phyloP scores from a whole-genome alignment of 176 grass and related monocot species.

The Juncus inflexus region DNA sequence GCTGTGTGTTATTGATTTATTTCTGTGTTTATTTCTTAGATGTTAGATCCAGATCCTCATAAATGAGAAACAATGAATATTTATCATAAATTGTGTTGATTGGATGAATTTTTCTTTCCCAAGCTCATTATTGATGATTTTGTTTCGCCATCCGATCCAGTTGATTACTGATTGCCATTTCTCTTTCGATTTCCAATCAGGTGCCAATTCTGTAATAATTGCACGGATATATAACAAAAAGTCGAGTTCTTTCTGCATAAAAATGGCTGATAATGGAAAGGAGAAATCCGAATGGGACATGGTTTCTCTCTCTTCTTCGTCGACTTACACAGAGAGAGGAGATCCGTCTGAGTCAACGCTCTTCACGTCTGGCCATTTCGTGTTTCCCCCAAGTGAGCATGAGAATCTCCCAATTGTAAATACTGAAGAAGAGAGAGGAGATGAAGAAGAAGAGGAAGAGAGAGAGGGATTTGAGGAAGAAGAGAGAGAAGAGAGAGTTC shows the following conservation, averaged over 20 bases:
- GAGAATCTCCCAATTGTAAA: slow-evolving; percentile 66
- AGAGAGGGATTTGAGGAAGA: slow-evolving; percentile 1
- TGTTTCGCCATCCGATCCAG: no score
- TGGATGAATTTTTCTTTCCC: no score
- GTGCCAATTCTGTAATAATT: no score
- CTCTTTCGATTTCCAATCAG: no score
- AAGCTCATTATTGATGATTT: no score
- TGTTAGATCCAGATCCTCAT: no score
- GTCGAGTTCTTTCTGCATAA: not conserved
- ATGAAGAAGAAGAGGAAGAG: slow-evolving; percentile 17
- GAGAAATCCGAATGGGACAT: slow-evolving; percentile 22
- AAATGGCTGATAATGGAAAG: slow-evolving; percentile 24
- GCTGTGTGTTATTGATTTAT: no score
- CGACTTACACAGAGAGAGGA: slow-evolving; percentile 4
- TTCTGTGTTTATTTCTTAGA: no score
- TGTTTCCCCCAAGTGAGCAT: slow-evolving; percentile 82
- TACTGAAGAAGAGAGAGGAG: not conserved
- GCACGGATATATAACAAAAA: no score
- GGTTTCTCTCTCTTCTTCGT: slow-evolving; percentile 16
- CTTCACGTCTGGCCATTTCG: slow-evolving; percentile 50
- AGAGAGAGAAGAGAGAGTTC: slow-evolving; percentile 8
- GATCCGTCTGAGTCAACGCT: not conserved
- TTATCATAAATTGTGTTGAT: no score
- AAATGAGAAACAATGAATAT: no score
- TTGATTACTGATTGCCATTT: no score